Evolutionary conservation across 129 eudicot genomes (phyloP), one percentile per base, ranked within the genome.

Genomic region (Pseudognaphalium luteoalbum): DNA sequence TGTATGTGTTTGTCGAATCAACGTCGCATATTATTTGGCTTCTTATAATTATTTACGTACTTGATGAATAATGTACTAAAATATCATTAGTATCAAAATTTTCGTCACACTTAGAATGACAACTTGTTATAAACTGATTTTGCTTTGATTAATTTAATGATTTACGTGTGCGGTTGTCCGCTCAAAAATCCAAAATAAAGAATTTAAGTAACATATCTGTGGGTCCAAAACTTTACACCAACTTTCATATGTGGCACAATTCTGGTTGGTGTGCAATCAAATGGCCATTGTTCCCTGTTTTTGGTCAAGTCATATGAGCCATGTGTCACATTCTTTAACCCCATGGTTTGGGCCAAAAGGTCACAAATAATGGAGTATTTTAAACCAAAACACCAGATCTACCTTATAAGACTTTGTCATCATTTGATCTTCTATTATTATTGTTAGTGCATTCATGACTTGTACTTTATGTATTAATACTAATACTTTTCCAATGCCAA

Each of bases 191-290:
- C 30, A 56, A 30, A 17, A 17, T 15, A 29, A 51, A 71, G 32
- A 16, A 15, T 12, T 37, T 17, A 71, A 51, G 3, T 21, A 7
- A 6, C 57, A 74, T 42, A 33, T 64, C 11, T 63, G 72, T 75
- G 79, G 79, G 72, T 75, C 79, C 79, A 47, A 5, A 72, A 32
- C 34, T 21, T 19, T 3, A 9, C 32, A 54, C 19, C 63, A 63
- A 44, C 71, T 47, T 25, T 44, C 37, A 47, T 30, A 63, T 75
- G 72, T 75, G 79, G 72, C 79, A 64, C 20, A 30, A 41, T 41
- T 41, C 47, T 10, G 47, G 47, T 11, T 29, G 44, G 41, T 63
- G 39, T 68, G 78, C 32, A 2, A 75, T 64, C 62, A 63, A 75
- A 47, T 64, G 33, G 71, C 50, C 44, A 63, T 72, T 30, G 64